These are phyloP conservation scores for Calophaca sinica DNA, from an alignment of 306 rosid species.

Conservation along the genomic window DNA sequence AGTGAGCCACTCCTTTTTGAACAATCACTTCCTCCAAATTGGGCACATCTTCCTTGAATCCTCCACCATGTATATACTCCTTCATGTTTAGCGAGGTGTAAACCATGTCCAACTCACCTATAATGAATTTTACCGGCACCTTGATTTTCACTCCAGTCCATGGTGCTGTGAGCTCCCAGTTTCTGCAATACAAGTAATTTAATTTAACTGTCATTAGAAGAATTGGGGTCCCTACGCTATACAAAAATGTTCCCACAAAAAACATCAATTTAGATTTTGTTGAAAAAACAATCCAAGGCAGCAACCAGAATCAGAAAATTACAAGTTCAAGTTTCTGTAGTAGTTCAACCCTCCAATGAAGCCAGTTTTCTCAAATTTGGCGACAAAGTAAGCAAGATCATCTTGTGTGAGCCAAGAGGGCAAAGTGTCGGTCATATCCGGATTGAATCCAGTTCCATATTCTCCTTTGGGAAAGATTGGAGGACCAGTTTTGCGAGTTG, in stretches of 20 bases:
- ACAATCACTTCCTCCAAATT: conserved; percentile 52
- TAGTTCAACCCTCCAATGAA: conserved; percentile 62
- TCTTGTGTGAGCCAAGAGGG: conserved; percentile 62
- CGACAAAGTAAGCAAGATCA: conserved; percentile 53
- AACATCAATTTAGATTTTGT: background rate
- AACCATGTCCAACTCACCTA: conserved; percentile 48
- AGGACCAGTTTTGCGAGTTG: conserved; percentile 46
- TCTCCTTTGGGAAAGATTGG: conserved; percentile 50
- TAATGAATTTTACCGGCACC: conserved; percentile 54
- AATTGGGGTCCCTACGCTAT: too few relatives aligned
- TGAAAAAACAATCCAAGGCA: background rate
- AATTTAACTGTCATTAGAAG: background rate
- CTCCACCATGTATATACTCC: conserved; percentile 46
- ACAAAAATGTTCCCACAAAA: too few relatives aligned
- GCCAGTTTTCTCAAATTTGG: conserved; percentile 52
- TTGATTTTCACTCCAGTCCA: conserved; percentile 46
- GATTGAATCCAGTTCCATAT: conserved; percentile 39
- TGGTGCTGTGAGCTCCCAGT: conserved; percentile 53
- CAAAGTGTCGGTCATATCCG: conserved; percentile 15
- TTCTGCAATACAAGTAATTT: conserved; percentile 38
- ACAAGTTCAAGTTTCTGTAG: conserved; percentile 48
- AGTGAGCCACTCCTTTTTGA: conserved; percentile 53
- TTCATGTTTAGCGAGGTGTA: conserved; percentile 40
- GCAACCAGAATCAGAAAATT: background rate
- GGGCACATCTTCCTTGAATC: conserved; percentile 54